Base-by-base conservation (phyloP, 192 early-diverging fungal species). In the Linnemannia hyalina region DNA sequence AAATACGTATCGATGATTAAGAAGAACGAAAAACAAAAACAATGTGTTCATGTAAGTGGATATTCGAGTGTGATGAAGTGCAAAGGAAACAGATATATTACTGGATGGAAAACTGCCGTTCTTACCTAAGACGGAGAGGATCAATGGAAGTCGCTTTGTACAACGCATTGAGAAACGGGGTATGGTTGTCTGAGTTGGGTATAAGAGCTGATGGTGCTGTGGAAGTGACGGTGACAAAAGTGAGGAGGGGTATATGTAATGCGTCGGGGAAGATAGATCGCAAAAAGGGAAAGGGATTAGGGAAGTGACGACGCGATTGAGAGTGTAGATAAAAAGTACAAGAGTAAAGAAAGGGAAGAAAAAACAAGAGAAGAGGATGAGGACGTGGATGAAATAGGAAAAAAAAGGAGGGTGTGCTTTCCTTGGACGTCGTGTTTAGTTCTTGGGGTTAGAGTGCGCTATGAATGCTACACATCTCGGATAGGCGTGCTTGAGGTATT, bases 111-210 rank as follows among this genome's bases (percentile, higher is more conserved):
- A 15, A 10, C 23, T 18, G 49, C n/a, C 46, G 6, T 35, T 54
- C 65, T 60, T 86, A 81, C 83, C 79, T 15, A 86, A 54, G 23
- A 80, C 83, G 18, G 83, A 86, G 35, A 86, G 83, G 65, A 86
- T 77, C 57, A 86, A 69, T 57, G 83, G 83, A 40, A 86, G 75
- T 69, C 83, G 78, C 70, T 86, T 80, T 77, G 79, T 46, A 71
- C 83, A 86, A 77, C 83, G 83, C 83, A 86, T 86, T 76, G 83
- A 65, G 29, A 38, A 46, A 23, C 5, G 29, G 11, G 10, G 69
- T 70, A 29, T 4, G n/a, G 18, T 52, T 52, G 49, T 20, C 20
- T 2, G 49, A 22, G 49, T 22, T 52, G 49, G 18, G 18, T 52
- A 52, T 20, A 18, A 52, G 38, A 44, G 65, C 13, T 29, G 68